Evolutionary conservation across 768 basidiomycete genomes (phyloP).

Genomic region (Termitomyces heimii): DNA sequence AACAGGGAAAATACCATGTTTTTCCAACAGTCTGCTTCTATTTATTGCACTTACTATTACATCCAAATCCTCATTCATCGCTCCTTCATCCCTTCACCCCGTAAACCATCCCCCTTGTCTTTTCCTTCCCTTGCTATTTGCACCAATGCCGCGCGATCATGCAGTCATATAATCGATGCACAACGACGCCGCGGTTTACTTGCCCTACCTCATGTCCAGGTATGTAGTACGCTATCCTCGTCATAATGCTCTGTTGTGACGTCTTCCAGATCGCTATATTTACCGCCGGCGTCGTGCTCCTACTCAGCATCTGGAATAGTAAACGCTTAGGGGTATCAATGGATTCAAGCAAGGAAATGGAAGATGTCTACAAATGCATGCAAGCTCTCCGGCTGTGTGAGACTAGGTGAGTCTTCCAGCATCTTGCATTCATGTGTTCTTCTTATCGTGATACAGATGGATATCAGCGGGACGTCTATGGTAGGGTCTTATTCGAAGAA

Average conservation of each 20-base stretch:
- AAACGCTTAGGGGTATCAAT: slow-evolving; percentile 41
- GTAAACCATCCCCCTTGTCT: slow-evolving; percentile 37
- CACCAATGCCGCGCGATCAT: slow-evolving; percentile 76
- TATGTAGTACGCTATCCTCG: slow-evolving; percentile 12
- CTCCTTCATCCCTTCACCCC: slow-evolving; percentile 64
- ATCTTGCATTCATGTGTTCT: neutral
- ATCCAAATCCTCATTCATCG: slow-evolving; percentile 73
- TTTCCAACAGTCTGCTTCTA: slow-evolving; percentile 56
- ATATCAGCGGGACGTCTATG: slow-evolving; percentile 39
- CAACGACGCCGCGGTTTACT: slow-evolving; percentile 31
- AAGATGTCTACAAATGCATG: slow-evolving; percentile 65
- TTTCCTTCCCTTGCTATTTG: slow-evolving; percentile 74
- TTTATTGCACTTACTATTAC: slow-evolving; percentile 48
- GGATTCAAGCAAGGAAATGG: slow-evolving; percentile 50
- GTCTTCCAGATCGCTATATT: slow-evolving; percentile 31
- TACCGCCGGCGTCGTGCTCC: slow-evolving; percentile 48
- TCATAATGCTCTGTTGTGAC: neutral
- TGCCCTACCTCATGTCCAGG: slow-evolving; percentile 29
- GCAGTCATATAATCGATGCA: slow-evolving; percentile 71
- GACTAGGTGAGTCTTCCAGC: slow-evolving; percentile 17
- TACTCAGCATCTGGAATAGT: slow-evolving; percentile 65
- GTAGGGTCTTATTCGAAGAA: slow-evolving; percentile 17
- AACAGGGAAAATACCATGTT: slow-evolving; percentile 34
- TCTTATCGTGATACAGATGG: slow-evolving; percentile 22
- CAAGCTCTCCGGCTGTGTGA: slow-evolving; percentile 39